Evolutionary conservation across 169 alveolate species (phyloP).

Genomic region (Plasmodium billcollinsi): DNA sequence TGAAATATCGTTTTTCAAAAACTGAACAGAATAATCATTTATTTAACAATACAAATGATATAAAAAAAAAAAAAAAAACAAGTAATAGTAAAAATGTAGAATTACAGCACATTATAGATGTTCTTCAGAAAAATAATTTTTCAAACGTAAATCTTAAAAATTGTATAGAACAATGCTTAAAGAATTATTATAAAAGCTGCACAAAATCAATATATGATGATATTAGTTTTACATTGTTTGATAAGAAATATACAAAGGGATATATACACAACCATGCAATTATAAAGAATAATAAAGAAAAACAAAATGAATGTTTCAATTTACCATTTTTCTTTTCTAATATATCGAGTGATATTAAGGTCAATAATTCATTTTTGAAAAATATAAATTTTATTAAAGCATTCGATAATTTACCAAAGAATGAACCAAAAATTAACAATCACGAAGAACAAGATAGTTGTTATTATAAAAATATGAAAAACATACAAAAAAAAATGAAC

Average conservation of each 20-base stretch:
- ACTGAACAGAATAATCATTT: background rate
- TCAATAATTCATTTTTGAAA: slow-evolving; percentile 13
- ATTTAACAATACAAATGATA: background rate
- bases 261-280: background rate
- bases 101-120: slow-evolving; percentile 1
- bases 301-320: background rate
- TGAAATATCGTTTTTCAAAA: slow-evolving; percentile 18
- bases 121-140: slow-evolving; percentile 8
- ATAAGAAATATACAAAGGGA: slow-evolving; percentile 2
- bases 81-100: background rate
- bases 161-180: slow-evolving; percentile 20
- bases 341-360: background rate
- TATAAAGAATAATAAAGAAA: background rate
- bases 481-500: too few species aligned
- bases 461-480: too few species aligned
- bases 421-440: too few species aligned
- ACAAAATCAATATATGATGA: slow-evolving; percentile 31
- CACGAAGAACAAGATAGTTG: too few species aligned
- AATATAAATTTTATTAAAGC: slow-evolving; percentile 2
- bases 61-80: background rate
- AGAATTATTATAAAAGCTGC: slow-evolving; percentile 23
- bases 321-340: background rate
- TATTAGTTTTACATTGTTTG: slow-evolving; percentile 19
- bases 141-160: slow-evolving; percentile 32
- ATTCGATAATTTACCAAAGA: too few species aligned